Evolutionary conservation across 2,329 filamentous ascomycete species (phyloP).

Genomic region (Botrytis medusae): DNA sequence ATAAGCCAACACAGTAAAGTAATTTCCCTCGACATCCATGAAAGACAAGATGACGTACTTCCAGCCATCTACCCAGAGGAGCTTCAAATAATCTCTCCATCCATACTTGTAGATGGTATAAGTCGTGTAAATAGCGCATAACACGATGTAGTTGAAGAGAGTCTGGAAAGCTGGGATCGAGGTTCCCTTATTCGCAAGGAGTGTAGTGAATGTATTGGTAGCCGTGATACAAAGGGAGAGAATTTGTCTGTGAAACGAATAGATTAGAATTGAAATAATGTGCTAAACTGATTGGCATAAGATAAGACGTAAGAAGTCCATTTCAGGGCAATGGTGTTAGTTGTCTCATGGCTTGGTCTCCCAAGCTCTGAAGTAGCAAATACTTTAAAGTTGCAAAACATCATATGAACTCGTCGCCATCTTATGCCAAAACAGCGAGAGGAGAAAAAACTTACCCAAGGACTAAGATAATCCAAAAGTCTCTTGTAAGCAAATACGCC

Average conservation of each 20-base stretch:
- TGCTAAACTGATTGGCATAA: conserved; percentile 6
- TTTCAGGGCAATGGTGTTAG: conserved; percentile 86
- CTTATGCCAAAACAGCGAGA: background rate
- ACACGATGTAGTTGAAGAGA: conserved; percentile 88
- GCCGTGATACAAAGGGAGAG: conserved; percentile 87
- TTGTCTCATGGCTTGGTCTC: conserved; percentile 91
- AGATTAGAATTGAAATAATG: conserved; percentile 22
- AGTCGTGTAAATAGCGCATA: conserved; percentile 78
- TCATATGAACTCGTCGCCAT: conserved; percentile 56
- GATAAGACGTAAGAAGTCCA: conserved; percentile 29
- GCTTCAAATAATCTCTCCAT: conserved; percentile 62
- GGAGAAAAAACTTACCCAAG: conserved; percentile 58
- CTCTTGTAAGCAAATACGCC: conserved; percentile 75
- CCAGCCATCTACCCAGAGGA: conserved; percentile 76
- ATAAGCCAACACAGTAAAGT: conserved; percentile 95
- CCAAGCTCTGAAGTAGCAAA: conserved; percentile 99
- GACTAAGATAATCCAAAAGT: conserved; percentile 83
- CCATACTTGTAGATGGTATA: conserved; percentile 81
- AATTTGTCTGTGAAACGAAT: conserved; percentile 56
- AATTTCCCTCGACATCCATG: conserved; percentile 94
- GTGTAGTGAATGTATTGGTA: conserved; percentile 84
- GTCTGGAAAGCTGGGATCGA: conserved; percentile 94
- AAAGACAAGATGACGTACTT: conserved; percentile 92
- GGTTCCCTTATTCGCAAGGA: conserved; percentile 66
- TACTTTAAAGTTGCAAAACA: conserved; percentile 90